Evolutionary conservation across 208 protist genomes (phyloP), one percentile per base, ranked within the genome.

Genomic region (Wallacemonas collosoma): DNA sequence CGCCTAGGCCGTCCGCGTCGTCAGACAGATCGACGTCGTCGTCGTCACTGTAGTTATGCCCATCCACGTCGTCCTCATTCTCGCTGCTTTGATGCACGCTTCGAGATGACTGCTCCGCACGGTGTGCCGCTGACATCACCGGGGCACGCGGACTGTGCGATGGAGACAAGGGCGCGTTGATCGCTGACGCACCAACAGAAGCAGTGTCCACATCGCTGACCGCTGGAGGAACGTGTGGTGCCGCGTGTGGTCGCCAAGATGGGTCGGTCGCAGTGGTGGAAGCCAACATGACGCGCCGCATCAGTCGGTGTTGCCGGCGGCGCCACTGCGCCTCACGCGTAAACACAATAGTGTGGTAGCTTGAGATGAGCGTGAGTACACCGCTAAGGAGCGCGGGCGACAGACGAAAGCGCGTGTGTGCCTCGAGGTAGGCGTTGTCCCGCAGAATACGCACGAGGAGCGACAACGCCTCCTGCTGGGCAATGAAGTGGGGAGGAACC

Each of bases 301-400:
- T 4, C 8, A 26, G 36, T 4, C 60, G 60, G 12, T n/a, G 41
- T 8, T 35, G 43, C 4, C 60, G 60, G 3, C 60, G 60, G 7
- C n/a, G 40, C 60, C 60, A 65, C 40, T 51, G 60, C 60, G 7
- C 60, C 38, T 65, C 40, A 12, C 60, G 60, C 2, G 36, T 41
- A 4, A 44, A n/a, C 8, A 65, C 41, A 5, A 65, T 65, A 17
- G 3, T 17, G 60, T 65, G 17, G 60, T 65, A 65, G 60, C 17
- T 17, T 6, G 60, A 45, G 12, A 51, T 80, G 38, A 87, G 72
- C 2, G 72, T 58, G 53, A 91, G 50, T 14, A 91, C 67, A 11
- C 81, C 81, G 67, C 86, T 89, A 43, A 91, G 77, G 38, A 91
- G 51, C 26, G 86, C 86, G 1, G 86, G 86, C 17, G 83, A 89